These are phyloP conservation scores for Phialophora expanda DNA, from an alignment of 2,329 filamentous ascomycete genomes.

Conservation along the genomic window DNA sequence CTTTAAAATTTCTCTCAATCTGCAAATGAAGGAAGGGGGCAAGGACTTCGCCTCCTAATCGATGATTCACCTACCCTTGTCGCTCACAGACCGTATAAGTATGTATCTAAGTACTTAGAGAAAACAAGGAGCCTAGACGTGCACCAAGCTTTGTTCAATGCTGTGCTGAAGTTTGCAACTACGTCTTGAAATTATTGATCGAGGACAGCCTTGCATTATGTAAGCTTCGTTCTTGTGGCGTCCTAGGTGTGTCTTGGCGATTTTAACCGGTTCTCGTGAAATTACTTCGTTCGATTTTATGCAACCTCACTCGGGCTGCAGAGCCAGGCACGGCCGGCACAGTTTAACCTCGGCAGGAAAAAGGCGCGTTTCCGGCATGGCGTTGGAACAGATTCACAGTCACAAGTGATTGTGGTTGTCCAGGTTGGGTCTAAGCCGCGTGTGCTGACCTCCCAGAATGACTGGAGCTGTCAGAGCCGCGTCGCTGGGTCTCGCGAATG, in stretches of 20 bases:
- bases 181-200: too few relatives aligned
- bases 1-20: too few relatives aligned
- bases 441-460: conserved; percentile 16
- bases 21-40: too few relatives aligned
- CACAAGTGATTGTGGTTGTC: neutral
- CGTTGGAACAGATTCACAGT: neutral
- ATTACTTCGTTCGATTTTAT: neutral
- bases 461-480: neutral
- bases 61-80: too few relatives aligned
- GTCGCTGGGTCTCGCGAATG: conserved; percentile 32
- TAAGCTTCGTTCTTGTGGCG: neutral
- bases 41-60: too few relatives aligned
- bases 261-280: neutral
- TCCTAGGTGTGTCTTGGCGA: too few relatives aligned
- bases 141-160: neutral
- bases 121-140: neutral
- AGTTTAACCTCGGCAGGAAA: neutral
- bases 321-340: neutral
- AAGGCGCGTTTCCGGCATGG: neutral
- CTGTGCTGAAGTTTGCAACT: neutral
- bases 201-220: neutral
- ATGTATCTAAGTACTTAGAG: too few relatives aligned
- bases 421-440: neutral
- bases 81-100: too few relatives aligned
- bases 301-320: neutral